These are phyloP conservation scores for Kingdonia uniflora DNA, from an alignment of 164 flowering plant species.

Conservation along the genomic window DNA sequence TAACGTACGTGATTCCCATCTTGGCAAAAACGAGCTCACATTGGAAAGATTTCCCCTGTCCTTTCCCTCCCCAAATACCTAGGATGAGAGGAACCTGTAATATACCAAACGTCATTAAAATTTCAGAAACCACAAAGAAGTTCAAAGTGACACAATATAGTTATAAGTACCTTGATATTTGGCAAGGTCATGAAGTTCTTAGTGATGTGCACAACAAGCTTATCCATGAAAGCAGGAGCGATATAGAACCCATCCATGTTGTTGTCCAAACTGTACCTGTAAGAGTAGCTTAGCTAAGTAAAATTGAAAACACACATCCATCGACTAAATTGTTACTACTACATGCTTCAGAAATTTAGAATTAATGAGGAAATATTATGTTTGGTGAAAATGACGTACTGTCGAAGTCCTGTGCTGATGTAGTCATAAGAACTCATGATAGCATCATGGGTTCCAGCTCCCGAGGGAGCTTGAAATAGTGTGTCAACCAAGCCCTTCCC, in stretches of 20 bases:
- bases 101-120: too few species aligned
- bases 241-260: conserved; percentile 40
- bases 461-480: conserved; percentile 49
- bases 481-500: conserved; percentile 48
- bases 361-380: too few species aligned
- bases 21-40: conserved; percentile 52
- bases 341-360: not conserved
- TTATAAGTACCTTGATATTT: conserved; percentile 45
- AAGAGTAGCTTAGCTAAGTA: not conserved
- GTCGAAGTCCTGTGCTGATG: conserved; percentile 38
- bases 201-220: conserved; percentile 44
- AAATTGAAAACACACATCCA: not conserved
- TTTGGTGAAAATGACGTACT: conserved; percentile 17
- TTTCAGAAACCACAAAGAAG: too few species aligned
- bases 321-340: not conserved
- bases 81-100: conserved; percentile 45
- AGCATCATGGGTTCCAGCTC: conserved; percentile 35
- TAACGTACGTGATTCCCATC: conserved; percentile 35
- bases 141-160: too few species aligned
- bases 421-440: conserved; percentile 45
- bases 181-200: conserved; percentile 50
- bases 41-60: conserved; percentile 59
- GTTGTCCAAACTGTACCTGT: conserved; percentile 38
- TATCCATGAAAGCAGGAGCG: conserved; percentile 61
- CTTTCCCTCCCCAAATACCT: conserved; percentile 59